Percentiles rank a stretch among this genome's conserved stretches.
Conservation (phyloP, 1,139 yeast genomes). For the Kurtzmaniella quercitrusa region DNA sequence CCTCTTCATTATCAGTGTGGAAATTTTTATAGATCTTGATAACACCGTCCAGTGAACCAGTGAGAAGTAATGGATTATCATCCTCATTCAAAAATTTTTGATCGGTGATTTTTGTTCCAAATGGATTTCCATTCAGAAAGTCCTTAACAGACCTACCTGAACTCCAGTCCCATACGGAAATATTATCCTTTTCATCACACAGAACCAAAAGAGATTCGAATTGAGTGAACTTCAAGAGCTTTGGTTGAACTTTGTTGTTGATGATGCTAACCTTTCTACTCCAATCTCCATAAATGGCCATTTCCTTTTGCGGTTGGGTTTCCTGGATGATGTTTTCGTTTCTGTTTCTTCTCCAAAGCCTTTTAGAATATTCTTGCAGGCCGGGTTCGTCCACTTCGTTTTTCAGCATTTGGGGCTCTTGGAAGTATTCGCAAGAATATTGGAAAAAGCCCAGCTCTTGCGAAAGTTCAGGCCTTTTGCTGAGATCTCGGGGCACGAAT, state of each 20-base stretch:
- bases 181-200: constrained; percentile 79
- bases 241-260: constrained; percentile 78
- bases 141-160: constrained; percentile 51
- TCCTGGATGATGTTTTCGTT: constrained; percentile 83
- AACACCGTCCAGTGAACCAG: constrained; percentile 94
- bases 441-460: constrained; percentile 75
- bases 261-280: constrained; percentile 55
- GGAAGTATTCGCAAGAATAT: constrained; percentile 88
- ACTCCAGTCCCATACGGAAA: constrained; percentile 90
- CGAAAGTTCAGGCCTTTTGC: constrained; percentile 49
- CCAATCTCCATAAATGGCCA: constrained; percentile 89
- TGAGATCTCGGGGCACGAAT: constrained; percentile 36
- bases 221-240: constrained; percentile 75
- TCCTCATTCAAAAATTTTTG: constrained; percentile 86
- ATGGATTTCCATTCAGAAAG: constrained; percentile 82
- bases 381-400: constrained; percentile 92
- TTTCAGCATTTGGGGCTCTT: constrained; percentile 91
- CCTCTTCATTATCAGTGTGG: constrained; percentile 41
- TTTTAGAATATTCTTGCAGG: constrained; percentile 74
- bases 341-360: constrained; percentile 87
- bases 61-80: constrained; percentile 75
- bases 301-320: constrained; percentile 84
- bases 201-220: constrained; percentile 82
- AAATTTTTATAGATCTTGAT: constrained; percentile 81
- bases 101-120: constrained; percentile 86